Evolutionary conservation across 2,329 filamentous ascomycete genomes (phyloP).

Genomic region (Claviceps africana): DNA sequence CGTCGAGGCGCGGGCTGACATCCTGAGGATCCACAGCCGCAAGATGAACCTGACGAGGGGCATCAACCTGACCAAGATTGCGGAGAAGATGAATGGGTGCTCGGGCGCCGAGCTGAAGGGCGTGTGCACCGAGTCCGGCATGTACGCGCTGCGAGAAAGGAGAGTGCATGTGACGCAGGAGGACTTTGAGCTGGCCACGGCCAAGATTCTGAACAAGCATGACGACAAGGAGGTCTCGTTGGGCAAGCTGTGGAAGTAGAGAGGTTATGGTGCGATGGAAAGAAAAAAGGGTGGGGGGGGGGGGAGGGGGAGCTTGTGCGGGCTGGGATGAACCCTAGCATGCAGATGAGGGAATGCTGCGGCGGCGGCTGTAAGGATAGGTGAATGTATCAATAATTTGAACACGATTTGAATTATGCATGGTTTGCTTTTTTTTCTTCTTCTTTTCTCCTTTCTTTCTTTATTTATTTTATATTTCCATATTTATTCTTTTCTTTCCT

Average conservation of each 20-base stretch:
- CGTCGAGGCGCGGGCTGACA: constrained; percentile 91
- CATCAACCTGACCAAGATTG: constrained; percentile 96
- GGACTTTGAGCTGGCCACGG: constrained; percentile 95
- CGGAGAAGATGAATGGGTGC: constrained; percentile 99
- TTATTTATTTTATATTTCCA: not conserved
- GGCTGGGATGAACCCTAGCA: constrained; percentile 7
- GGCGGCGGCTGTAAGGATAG: constrained; percentile 22
- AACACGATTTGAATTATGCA: not conserved
- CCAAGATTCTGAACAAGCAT: constrained; percentile 99
- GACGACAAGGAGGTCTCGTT: constrained; percentile 94
- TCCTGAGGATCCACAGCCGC: constrained; percentile 89
- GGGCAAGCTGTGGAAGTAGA: constrained; percentile 58
- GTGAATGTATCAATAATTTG: constrained; percentile 18
- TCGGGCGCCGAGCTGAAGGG: constrained; percentile 96
- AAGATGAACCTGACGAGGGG: constrained; percentile 98
- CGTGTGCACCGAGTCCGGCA: constrained; percentile 95
- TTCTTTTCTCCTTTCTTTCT: not conserved
- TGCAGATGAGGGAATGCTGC: constrained; percentile 16
- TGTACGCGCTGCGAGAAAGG: constrained; percentile 91
- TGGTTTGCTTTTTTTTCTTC: not conserved
- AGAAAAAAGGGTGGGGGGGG: too few species aligned
- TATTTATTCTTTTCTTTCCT: too few species aligned
- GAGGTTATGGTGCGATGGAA: too few species aligned
- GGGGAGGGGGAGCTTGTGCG: too few species aligned
- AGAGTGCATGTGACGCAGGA: constrained; percentile 97